Percentiles rank a stretch among this genome's conserved stretches.
Evolutionary conservation across 352 stramenopile species (phyloP).

Genomic region (Thalassiosira pacifica): DNA sequence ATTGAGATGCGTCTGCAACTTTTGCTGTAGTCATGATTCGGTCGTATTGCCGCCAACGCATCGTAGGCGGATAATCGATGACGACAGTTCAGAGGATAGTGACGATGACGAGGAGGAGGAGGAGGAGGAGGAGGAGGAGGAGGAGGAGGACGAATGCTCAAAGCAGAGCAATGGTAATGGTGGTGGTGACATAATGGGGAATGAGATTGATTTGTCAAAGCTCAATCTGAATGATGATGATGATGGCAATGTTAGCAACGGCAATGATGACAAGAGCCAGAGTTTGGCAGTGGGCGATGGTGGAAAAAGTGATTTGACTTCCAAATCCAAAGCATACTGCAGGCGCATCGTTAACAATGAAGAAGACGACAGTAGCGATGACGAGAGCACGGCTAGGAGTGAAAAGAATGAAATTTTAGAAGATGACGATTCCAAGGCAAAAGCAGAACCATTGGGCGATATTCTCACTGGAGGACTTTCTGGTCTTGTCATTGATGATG

Average conservation of each 20-base stretch:
- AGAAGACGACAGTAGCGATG: background rate
- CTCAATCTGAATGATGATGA: too few relatives aligned
- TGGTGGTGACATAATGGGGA: too few relatives aligned
- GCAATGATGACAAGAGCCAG: too few relatives aligned
- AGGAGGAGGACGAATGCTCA: background rate
- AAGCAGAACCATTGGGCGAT: background rate
- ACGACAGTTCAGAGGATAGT: background rate
- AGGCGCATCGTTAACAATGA: constrained; percentile 21
- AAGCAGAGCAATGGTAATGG: constrained; percentile 25
- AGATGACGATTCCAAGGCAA: constrained; percentile 1
- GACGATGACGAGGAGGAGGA: too few relatives aligned
- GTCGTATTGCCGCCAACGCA: too few relatives aligned
- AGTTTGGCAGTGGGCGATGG: too few relatives aligned
- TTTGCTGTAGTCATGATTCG: too few relatives aligned
- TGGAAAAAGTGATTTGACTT: too few relatives aligned
- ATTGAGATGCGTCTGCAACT: too few relatives aligned
- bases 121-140: constrained; percentile 5
- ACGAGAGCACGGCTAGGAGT: background rate
- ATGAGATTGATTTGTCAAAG: too few relatives aligned
- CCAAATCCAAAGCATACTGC: background rate
- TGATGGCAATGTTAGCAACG: too few relatives aligned
- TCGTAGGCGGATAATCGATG: background rate
- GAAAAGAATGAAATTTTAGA: constrained; percentile 5
- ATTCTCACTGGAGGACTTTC: constrained; percentile 3
- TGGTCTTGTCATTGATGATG: constrained; percentile 6